Conservation (phyloP, 129 eudicot genomes). For the Flaveria bidentis region DNA sequence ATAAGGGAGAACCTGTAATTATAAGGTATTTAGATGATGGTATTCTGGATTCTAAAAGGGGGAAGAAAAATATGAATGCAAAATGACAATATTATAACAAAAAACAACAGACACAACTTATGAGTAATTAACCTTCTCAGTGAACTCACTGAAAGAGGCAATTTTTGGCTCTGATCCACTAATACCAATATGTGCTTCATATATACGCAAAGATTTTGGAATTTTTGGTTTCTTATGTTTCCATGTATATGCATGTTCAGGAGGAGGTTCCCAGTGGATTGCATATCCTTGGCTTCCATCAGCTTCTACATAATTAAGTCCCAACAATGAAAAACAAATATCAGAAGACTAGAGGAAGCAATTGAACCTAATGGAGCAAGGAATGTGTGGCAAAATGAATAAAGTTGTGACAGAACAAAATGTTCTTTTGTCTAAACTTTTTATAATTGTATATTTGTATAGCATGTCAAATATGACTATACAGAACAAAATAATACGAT, state of each 20-base stretch:
- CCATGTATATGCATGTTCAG: slow-evolving; percentile 80
- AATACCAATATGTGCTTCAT: slow-evolving; percentile 94
- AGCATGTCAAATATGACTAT: not conserved
- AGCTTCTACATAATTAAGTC: slow-evolving; percentile 49
- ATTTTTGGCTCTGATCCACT: slow-evolving; percentile 80
- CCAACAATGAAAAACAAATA: not conserved
- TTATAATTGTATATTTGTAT: not conserved
- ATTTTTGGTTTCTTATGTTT: slow-evolving; percentile 61
- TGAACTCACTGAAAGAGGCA: slow-evolving; percentile 70
- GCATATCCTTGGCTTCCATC: slow-evolving; percentile 89
- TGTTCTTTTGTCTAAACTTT: not conserved
- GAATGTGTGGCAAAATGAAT: not conserved
- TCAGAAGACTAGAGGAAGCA: not conserved
- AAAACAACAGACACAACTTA: slow-evolving; percentile 20
- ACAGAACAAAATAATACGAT: not conserved
- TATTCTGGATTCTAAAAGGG: not conserved
- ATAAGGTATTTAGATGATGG: not conserved
- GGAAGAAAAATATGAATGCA: not conserved
- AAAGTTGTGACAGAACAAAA: too few relatives aligned
- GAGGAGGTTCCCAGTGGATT: slow-evolving; percentile 97
- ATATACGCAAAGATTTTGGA: slow-evolving; percentile 83
- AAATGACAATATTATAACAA: not conserved
- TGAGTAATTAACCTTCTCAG: slow-evolving; percentile 49
- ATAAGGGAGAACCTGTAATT: slow-evolving; percentile 74
- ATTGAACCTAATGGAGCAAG: not conserved